phyloP scores from a whole-genome alignment of 768 basidiomycete species.

The Brasilioporus rufonigricans region DNA sequence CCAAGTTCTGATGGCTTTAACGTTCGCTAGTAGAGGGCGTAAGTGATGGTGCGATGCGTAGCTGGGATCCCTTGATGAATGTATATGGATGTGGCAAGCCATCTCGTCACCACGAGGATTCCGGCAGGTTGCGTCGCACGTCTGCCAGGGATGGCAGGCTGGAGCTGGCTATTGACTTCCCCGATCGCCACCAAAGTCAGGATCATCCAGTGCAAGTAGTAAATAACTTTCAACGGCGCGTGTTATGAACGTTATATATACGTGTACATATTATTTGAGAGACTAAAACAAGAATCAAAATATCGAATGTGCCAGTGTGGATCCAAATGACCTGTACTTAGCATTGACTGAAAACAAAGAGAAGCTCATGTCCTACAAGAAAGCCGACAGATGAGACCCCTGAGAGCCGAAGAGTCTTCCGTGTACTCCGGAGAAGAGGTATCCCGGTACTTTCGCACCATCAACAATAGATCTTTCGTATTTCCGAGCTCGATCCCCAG shows the following conservation, averaged over 20 bases:
- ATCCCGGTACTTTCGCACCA: slow-evolving; percentile 17
- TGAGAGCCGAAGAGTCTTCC: slow-evolving; percentile 22
- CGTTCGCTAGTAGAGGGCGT: background rate
- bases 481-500: slow-evolving; percentile 2
- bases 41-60: background rate
- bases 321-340: background rate
- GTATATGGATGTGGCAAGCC: background rate
- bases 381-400: slow-evolving; percentile 14
- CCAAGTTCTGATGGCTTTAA: background rate
- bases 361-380: slow-evolving; percentile 4
- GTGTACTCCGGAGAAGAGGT: slow-evolving; percentile 15
- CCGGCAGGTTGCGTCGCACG: slow-evolving; percentile 16
- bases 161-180: background rate
- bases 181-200: background rate
- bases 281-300: background rate
- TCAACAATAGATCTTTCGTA: slow-evolving; percentile 2
- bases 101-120: slow-evolving; percentile 11
- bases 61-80: background rate
- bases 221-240: background rate
- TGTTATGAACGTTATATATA: background rate
- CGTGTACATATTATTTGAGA: background rate
- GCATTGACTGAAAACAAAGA: background rate
- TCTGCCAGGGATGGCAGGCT: background rate
- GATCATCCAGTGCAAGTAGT: background rate
- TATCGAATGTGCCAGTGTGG: background rate